Base-by-base conservation (phyloP, 257 asterid species). In the Solanum pimpinellifolium region DNA sequence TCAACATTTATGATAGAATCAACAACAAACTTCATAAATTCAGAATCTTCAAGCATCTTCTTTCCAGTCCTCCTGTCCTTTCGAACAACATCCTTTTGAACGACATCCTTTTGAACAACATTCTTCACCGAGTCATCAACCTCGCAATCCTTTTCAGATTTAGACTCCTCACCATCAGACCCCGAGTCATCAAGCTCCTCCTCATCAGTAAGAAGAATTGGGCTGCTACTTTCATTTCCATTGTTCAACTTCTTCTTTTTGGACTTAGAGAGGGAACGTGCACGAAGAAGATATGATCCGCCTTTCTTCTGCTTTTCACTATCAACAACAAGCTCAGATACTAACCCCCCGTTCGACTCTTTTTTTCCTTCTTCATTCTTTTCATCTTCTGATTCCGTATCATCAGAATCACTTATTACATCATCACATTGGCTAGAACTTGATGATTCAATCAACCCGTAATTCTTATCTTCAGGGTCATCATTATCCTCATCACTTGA, bases 1-100 rank as follows among this genome's bases (percentile, higher is more conserved):
- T 86, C 89, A 46, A 31, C 91, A 29, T 90, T 89, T 49, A 78
- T 89, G 59, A 91, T 88, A 3, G 89, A 87, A 49, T 86, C 90
- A 80, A 84, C 85, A 35, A 95, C 86, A 47, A 62, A 29, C 25
- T 88, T 86, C 37, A 87, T 81, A 49, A 86, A 78, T 70, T 91
- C 90, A 3, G 25, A 10, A 20, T 31, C 87, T 74, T 56, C 77
- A 20, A 86, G 41, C 10, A 41, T 59, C 21, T 69, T 68, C 42
- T 77, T 77, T 35, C 60, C 13, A 42, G 35, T 42, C 87, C 12
- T 85, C 41, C 68, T 37, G 87, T 87, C 80, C 78, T 84, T 85
- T 86, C 11, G 74, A 62, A 11, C 23, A 78, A 35, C 83, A 25
- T 82, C 66, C 37, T 85, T 81, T 47, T 39, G 81, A 78, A 2